Base-by-base conservation (phyloP, 192 early-diverging fungal species). In the Backusella macrospora region DNA sequence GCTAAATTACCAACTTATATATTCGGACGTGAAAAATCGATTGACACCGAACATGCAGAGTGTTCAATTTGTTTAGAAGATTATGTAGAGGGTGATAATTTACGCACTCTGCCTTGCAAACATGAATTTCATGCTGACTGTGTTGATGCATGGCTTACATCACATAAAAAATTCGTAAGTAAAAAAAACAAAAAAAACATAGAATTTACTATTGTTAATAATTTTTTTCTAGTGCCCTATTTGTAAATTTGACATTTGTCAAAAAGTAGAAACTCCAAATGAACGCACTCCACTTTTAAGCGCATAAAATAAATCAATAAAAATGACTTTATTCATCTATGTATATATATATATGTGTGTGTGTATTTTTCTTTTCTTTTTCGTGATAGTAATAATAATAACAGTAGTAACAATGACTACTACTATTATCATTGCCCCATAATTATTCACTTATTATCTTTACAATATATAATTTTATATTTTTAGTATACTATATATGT, bases 11-110 rank as follows among this genome's bases (percentile, higher is more conserved):
- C 94, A 1, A 82, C 85, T 15, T 92, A 89, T 45, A 86, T 86
- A n/a, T 96, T 89, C 68, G 85, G 82, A 76, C 67, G 72, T 23
- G 72, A 89, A 64, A 91, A 91, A 68, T 81, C 83, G 45, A 81
- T 85, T 47, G 92, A 92, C 37, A 89, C 90, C 76, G 95, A 94
- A 38, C 95, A 90, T 23, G 85, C 86, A 7, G 90, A 91, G 59
- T 99, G 97, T 80, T 89, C 92, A 8, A 97, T 99, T 37, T 99
- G 97, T 82, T 80, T 99, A 73, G 96, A 98, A 16, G 95, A 97
- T 71, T 99, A 93, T 84, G 83, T 86, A 23, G 92, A 95, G 72
- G 93, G 91, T 21, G 93, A 96, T 29, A 84, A 90, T 68, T 73
- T 98, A 42, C 82, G 96, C 6, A 86, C 91, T 7, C 77, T 99